phyloP scores from a whole-genome alignment of 192 early-diverging fungal genomes.

The Oehlia diaphana region DNA sequence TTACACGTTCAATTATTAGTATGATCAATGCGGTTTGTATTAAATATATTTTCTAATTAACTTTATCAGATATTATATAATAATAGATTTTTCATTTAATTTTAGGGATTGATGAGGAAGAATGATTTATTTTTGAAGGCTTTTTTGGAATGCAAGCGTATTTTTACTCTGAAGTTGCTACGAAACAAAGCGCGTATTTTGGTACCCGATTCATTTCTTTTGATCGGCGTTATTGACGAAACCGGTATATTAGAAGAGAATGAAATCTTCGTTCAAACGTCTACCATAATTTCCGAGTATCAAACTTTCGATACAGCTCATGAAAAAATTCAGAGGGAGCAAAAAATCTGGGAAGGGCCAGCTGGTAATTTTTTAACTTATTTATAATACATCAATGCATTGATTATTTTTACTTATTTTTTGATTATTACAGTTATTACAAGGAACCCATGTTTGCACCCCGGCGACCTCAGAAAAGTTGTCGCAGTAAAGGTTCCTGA shows the following conservation, averaged over 20 bases:
- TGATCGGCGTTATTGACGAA: constrained; percentile 62
- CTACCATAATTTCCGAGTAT: constrained; percentile 1
- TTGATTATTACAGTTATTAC: constrained; percentile 36
- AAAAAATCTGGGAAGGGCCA: neutral
- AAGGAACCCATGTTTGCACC: constrained; percentile 64
- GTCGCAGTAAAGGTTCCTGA: constrained; percentile 45
- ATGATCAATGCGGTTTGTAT: constrained; percentile 1
- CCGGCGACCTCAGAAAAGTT: constrained; percentile 58
- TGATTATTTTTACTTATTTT: neutral
- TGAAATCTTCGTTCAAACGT: constrained; percentile 13
- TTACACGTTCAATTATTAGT: neutral
- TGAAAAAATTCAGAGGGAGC: neutral
- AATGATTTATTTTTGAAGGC: constrained; percentile 48
- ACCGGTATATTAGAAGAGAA: constrained; percentile 31
- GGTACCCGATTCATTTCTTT: constrained; percentile 48
- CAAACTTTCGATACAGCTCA: neutral
- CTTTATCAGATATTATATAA: neutral
- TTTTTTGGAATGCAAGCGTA: constrained; percentile 42
- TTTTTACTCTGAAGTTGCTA: constrained; percentile 46
- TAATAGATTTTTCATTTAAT: neutral
- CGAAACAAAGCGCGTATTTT: constrained; percentile 53
- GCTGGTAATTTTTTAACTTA: neutral
- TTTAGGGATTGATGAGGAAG: constrained; percentile 38
- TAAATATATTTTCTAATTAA: neutral
- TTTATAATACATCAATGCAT: neutral